Evolutionary conservation across 495 filamentous ascomycete species (phyloP).

Genomic region (Jackrogersella multiformis): DNA sequence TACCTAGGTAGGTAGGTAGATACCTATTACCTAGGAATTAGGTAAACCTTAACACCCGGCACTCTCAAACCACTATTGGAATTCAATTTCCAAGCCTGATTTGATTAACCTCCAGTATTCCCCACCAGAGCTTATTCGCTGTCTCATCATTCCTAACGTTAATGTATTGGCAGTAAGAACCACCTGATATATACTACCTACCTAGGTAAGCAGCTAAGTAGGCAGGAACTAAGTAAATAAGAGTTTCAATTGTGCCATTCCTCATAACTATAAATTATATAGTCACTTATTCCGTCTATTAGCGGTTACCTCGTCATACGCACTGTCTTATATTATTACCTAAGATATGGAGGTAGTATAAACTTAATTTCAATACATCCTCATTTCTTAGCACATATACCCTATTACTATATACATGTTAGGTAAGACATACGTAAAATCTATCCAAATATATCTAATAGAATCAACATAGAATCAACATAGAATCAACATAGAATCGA

Average conservation of each 20-base stretch:
- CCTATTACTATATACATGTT: too few relatives aligned
- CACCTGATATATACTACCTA: too few relatives aligned
- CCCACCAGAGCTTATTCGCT: constrained; percentile 6
- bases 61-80: constrained; percentile 2
- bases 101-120: neutral
- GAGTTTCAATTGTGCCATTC: neutral
- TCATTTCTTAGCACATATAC: neutral
- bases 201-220: too few relatives aligned
- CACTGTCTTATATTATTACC: too few relatives aligned
- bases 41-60: neutral
- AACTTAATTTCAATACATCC: neutral
- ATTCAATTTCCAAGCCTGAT: neutral
- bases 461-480: too few relatives aligned
- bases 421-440: neutral
- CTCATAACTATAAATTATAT: neutral
- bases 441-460: neutral
- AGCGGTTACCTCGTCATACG: too few relatives aligned
- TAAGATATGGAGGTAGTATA: neutral
- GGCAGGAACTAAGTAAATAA: too few relatives aligned
- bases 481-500: neutral
- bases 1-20: too few relatives aligned
- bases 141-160: too few relatives aligned
- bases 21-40: neutral
- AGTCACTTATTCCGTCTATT: too few relatives aligned
- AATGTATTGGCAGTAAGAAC: too few relatives aligned